Percentiles rank a stretch among this genome's conserved stretches.
phyloP scores from a whole-genome alignment of 140 eudicot species.

The Ambrosia hybrid region DNA sequence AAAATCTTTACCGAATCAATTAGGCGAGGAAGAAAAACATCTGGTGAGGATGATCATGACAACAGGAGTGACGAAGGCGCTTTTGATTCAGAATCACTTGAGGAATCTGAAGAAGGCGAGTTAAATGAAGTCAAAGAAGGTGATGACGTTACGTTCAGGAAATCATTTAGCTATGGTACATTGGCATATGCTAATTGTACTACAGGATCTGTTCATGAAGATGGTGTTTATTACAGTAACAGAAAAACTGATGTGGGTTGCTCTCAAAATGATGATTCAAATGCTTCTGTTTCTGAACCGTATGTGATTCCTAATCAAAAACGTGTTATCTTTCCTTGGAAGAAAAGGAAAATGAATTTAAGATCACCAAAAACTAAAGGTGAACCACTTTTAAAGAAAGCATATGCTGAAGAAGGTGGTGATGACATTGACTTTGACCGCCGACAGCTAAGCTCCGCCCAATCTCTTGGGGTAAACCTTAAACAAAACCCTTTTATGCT shows the following conservation, averaged over 20 bases:
- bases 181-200: slow-evolving; percentile 76
- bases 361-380: slow-evolving; percentile 94
- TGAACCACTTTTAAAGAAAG: slow-evolving; percentile 86
- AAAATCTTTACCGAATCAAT: slow-evolving; percentile 71
- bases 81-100: slow-evolving; percentile 78
- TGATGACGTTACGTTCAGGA: slow-evolving; percentile 41
- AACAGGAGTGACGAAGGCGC: slow-evolving; percentile 81
- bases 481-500: neutral
- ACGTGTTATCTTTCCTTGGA: slow-evolving; percentile 90
- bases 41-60: slow-evolving; percentile 73
- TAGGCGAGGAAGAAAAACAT: slow-evolving; percentile 72
- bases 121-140: slow-evolving; percentile 52
- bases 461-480: slow-evolving; percentile 57
- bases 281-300: slow-evolving; percentile 44
- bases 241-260: slow-evolving; percentile 72
- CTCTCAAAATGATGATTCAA: slow-evolving; percentile 53
- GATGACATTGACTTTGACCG: slow-evolving; percentile 99
- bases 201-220: slow-evolving; percentile 65
- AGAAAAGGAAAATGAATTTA: slow-evolving; percentile 78
- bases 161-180: slow-evolving; percentile 83
- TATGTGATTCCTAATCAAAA: slow-evolving; percentile 49
- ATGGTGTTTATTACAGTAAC: slow-evolving; percentile 75
- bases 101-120: slow-evolving; percentile 81
- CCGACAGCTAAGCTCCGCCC: slow-evolving; percentile 82
- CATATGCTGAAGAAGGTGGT: slow-evolving; percentile 92